Evolutionary conservation across 257 asterid genomes (phyloP).

Genomic region (Ballota nigra): DNA sequence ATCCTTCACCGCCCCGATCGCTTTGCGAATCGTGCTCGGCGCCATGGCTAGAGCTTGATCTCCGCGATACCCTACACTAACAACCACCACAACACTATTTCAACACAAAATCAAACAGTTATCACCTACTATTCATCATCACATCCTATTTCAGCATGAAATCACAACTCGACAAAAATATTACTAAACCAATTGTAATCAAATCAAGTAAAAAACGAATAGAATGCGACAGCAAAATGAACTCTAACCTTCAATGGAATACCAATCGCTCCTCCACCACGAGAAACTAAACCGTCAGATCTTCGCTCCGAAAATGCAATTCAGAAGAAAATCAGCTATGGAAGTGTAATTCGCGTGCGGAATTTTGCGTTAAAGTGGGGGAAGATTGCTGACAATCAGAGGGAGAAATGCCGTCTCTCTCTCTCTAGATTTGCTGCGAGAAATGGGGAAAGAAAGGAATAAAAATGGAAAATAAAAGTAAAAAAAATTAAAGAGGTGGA

Average conservation of each 20-base stretch:
- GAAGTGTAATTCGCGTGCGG: background rate
- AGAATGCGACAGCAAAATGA: background rate
- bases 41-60: conserved; percentile 48
- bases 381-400: background rate
- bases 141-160: background rate
- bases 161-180: background rate
- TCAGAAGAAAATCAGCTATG: background rate
- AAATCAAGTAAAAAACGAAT: background rate
- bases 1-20: conserved; percentile 85
- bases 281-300: background rate
- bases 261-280: background rate
- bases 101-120: background rate
- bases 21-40: conserved; percentile 70
- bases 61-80: conserved; percentile 7
- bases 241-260: conserved; percentile 28
- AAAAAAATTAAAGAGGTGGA: conserved; percentile 30
- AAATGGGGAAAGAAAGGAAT: conserved; percentile 20
- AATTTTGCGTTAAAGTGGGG: background rate
- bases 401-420: conserved; percentile 8
- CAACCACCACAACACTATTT: background rate
- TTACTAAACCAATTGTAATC: background rate
- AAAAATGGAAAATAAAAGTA: background rate
- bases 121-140: background rate
- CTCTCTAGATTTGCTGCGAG: conserved; percentile 53
- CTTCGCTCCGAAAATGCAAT: background rate